Percentiles rank a stretch among this genome's conserved stretches.
Evolutionary conservation across 345 rosid genomes (phyloP).

Genomic region (Gossypioides kirkii): DNA sequence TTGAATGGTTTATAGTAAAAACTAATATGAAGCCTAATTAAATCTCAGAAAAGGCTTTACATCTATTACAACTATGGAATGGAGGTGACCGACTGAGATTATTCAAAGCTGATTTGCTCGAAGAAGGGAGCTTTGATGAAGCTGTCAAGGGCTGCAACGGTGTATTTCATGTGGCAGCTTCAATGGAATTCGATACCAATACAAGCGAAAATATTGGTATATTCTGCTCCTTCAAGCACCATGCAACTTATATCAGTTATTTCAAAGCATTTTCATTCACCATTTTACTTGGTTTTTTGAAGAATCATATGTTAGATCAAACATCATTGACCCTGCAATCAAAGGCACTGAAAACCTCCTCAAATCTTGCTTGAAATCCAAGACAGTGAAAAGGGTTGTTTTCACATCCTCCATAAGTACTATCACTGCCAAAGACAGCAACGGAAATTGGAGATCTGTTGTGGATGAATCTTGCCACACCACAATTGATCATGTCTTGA

Average conservation of each 20-base stretch:
- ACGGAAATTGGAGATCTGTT: slow-evolving; percentile 46
- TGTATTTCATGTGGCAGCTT: slow-evolving; percentile 84
- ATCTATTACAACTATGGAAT: slow-evolving; percentile 40
- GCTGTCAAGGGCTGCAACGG: slow-evolving; percentile 70
- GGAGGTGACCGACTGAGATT: slow-evolving; percentile 45
- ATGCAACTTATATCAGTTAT: background rate
- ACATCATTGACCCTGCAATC: slow-evolving; percentile 58
- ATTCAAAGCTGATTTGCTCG: slow-evolving; percentile 64
- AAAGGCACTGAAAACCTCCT: slow-evolving; percentile 69
- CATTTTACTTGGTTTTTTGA: background rate
- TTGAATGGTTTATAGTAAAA: background rate
- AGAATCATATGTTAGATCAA: slow-evolving; percentile 52
- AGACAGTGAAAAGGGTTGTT: slow-evolving; percentile 64
- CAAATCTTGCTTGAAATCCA: slow-evolving; percentile 57
- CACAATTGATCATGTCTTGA: slow-evolving; percentile 41
- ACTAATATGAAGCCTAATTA: background rate
- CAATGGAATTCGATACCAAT: slow-evolving; percentile 54
- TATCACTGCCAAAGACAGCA: slow-evolving; percentile 54
- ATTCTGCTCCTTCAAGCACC: background rate
- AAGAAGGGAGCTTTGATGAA: slow-evolving; percentile 76
- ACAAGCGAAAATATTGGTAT: slow-evolving; percentile 38
- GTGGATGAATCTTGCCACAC: slow-evolving; percentile 78
- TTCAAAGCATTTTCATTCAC: background rate
- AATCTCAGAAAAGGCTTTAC: slow-evolving; percentile 39
- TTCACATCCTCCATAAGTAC: slow-evolving; percentile 89